phyloP scores from a whole-genome alignment of 148 eudicot species.

The Silene uniflora region DNA sequence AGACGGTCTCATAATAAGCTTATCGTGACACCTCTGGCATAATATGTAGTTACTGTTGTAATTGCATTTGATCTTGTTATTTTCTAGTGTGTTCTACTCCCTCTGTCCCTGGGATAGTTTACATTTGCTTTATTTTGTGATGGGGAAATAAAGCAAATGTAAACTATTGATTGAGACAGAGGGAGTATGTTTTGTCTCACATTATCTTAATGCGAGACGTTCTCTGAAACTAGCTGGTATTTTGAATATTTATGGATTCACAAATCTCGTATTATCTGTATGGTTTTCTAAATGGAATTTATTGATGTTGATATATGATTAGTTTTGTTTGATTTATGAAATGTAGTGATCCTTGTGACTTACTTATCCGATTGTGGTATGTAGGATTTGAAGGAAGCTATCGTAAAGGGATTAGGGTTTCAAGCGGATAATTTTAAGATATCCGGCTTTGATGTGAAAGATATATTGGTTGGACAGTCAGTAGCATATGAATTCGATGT shows the following conservation, averaged over 20 bases:
- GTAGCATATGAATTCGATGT: slow-evolving; percentile 89
- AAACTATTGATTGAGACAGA: too few species aligned
- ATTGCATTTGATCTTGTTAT: too few species aligned
- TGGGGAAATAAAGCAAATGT: too few species aligned
- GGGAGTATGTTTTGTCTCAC: too few species aligned
- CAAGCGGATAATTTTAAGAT: slow-evolving; percentile 44
- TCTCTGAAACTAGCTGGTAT: not conserved
- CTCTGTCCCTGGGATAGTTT: too few species aligned
- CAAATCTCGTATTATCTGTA: not conserved
- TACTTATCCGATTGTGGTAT: not conserved
- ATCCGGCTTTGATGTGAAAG: slow-evolving; percentile 44
- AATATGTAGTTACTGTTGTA: too few species aligned
- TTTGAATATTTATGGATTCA: not conserved
- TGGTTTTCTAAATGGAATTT: not conserved
- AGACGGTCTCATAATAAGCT: too few species aligned
- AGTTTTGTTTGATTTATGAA: not conserved
- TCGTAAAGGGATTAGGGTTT: slow-evolving; percentile 49
- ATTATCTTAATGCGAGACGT: too few species aligned
- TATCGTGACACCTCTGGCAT: too few species aligned
- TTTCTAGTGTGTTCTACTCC: too few species aligned
- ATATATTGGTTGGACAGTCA: slow-evolving; percentile 64
- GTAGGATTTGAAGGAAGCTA: slow-evolving; percentile 62
- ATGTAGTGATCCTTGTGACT: not conserved
- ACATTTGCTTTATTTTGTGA: too few species aligned
- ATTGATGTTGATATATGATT: not conserved